Evolutionary conservation across 345 rosid genomes (phyloP).

Genomic region (Eucalyptus microcorys): DNA sequence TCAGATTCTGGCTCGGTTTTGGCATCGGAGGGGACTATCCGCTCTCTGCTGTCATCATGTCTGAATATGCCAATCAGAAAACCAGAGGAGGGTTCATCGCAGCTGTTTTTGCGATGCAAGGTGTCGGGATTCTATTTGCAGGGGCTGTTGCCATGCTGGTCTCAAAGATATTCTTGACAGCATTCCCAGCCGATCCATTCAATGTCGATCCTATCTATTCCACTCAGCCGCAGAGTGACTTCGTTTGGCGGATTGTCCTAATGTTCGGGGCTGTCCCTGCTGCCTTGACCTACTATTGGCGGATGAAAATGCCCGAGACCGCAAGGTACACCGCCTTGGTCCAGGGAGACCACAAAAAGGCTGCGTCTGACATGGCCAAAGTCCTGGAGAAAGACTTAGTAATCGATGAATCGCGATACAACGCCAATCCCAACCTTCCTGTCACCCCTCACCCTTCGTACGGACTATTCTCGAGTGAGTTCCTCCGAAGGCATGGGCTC

Average conservation of each 20-base stretch:
- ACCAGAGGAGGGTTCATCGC: conserved; percentile 71
- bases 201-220: conserved; percentile 11
- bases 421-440: not conserved
- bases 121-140: conserved; percentile 48
- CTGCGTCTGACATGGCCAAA: conserved; percentile 60
- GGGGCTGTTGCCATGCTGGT: conserved; percentile 48
- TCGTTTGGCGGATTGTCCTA: conserved; percentile 59
- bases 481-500: conserved; percentile 36
- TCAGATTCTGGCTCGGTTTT: conserved; percentile 80
- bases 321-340: conserved; percentile 73
- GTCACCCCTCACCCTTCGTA: conserved; percentile 8
- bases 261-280: conserved; percentile 82
- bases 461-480: conserved; percentile 32
- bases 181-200: conserved; percentile 9
- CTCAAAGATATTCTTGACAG: conserved; percentile 24
- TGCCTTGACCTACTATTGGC: conserved; percentile 61
- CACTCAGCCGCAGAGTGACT: conserved; percentile 51
- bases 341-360: conserved; percentile 43
- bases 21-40: conserved; percentile 90
- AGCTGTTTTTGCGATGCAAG: conserved; percentile 78
- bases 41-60: conserved; percentile 72
- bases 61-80: conserved; percentile 58
- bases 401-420: not conserved
- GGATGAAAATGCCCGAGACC: conserved; percentile 79
- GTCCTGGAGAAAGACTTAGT: conserved; percentile 21